phyloP scores from a whole-genome alignment of 2,329 filamentous ascomycete species.

The Diaporthe vexans region DNA sequence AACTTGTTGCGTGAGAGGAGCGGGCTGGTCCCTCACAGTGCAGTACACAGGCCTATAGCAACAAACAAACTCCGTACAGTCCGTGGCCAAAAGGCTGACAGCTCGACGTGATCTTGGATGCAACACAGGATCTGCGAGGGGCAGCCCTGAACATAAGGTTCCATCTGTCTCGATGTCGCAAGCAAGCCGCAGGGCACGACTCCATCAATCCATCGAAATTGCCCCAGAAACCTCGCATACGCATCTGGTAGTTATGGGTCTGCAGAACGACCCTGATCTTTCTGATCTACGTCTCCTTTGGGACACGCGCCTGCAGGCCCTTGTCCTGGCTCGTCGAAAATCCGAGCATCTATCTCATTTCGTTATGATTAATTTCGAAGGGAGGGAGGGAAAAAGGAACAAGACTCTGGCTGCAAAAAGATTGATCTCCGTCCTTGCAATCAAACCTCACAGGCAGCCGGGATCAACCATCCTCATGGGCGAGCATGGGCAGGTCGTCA shows the following conservation, averaged over 20 bases:
- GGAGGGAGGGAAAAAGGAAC: neutral
- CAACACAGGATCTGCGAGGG: constrained; percentile 29
- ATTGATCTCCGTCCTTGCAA: constrained; percentile 33
- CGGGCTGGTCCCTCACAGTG: constrained; percentile 1
- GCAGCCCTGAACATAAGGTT: constrained; percentile 26
- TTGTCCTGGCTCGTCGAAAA: constrained; percentile 13
- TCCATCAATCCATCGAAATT: constrained; percentile 7
- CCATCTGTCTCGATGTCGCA: constrained; percentile 27
- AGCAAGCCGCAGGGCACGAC: neutral
- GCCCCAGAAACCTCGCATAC: constrained; percentile 16
- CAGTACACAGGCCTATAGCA: constrained; percentile 6
- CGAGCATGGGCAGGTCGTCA: constrained; percentile 1
- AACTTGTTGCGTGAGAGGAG: neutral
- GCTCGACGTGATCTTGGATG: constrained; percentile 21
- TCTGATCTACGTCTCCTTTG: constrained; percentile 5
- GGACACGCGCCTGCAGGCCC: neutral
- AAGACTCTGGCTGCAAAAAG: neutral
- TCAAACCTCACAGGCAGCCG: constrained; percentile 15
- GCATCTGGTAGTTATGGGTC: constrained; percentile 10
- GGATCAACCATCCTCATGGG: constrained; percentile 21
- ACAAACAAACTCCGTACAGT: constrained; percentile 5
- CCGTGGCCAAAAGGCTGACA: constrained; percentile 19
- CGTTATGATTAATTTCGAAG: constrained; percentile 12
- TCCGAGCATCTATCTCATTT: constrained; percentile 7
- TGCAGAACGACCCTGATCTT: neutral